Evolutionary conservation across 2,329 filamentous ascomycete genomes (phyloP), one percentile per base, ranked within the genome.

Genomic region (Verticillium zaregamsianum): DNA sequence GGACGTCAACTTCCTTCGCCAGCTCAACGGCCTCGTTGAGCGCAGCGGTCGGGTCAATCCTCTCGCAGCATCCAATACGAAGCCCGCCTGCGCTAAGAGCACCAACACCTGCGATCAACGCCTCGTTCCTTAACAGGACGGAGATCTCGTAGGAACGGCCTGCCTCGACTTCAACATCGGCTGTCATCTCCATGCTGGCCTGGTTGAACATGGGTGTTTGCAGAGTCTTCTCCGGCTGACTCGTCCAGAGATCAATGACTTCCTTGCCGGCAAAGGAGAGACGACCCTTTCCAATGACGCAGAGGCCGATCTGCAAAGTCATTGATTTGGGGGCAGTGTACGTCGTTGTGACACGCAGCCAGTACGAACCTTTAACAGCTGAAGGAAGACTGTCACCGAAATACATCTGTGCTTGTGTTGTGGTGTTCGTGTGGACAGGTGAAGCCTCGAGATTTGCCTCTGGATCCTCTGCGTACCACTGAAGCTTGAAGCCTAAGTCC

Each of bases 1-100:
- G 86, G 49, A 87, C 80, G 35, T 89, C 85, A 0, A 82, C 82
- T 17, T 79, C 74, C 64, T 78, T 78, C 9, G 87, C 87, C 8
- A 82, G 37, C 14, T 60, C 55, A 3, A 63, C 61, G 0, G 67
- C 67, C 9, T 61, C 58, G 11, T 9, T 12, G 31, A 69, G 62
- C 5, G 58, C 63, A 8, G 64, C 52, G 5, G 62, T 61, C 1
- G 58, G 55, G 6, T 65, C 45, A 1, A 64, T 61, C 8, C 45
- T 55, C 31, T 58, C 58, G 37, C 45, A 58, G 15, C 60, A 45
- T 3, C 62, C 60, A 12, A 64, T 55, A 3, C 62, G 58, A 12
- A 39, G 9, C 17, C 37, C 37, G 15, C 37, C 37, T 5, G 56
- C 69, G 63, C 62, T 69, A 59, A 61, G 66, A 31, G 54, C 71